Conservation (phyloP, 129 eudicot species). For the Cynara cardunculus region DNA sequence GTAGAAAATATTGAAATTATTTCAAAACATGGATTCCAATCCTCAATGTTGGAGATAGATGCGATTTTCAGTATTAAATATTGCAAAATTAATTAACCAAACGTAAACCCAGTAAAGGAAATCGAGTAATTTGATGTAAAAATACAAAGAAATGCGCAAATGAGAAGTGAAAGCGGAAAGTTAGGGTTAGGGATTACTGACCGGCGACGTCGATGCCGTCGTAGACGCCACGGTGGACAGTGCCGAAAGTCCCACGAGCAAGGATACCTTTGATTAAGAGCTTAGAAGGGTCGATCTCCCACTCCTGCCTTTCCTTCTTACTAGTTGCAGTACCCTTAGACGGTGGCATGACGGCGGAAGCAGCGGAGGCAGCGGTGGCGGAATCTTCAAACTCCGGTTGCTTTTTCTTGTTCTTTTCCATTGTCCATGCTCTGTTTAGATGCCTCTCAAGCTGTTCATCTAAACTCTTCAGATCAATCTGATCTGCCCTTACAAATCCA, state of each 20-base stretch:
- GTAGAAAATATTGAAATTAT: background rate
- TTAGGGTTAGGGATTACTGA: conserved; percentile 22
- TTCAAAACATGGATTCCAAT: background rate
- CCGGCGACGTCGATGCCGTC: conserved; percentile 95
- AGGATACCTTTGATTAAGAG: conserved; percentile 64
- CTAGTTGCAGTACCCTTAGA: background rate
- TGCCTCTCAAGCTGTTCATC: conserved; percentile 95
- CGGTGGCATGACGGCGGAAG: conserved; percentile 22
- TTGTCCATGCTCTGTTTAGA: conserved; percentile 58
- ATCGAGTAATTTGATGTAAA: conserved; percentile 1
- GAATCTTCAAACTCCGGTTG: conserved; percentile 35
- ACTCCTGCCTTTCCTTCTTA: conserved; percentile 51
- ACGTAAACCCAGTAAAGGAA: background rate
- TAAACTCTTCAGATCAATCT: conserved; percentile 85
- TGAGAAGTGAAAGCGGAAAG: conserved; percentile 17
- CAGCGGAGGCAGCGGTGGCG: conserved; percentile 29
- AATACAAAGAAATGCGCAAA: background rate
- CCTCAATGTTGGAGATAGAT: background rate
- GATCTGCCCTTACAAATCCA: conserved; percentile 97
- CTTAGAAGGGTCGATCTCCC: conserved; percentile 95
- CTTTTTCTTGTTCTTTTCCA: conserved; percentile 67
- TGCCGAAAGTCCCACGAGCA: conserved; percentile 97
- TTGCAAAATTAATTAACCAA: background rate
- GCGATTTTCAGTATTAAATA: background rate
- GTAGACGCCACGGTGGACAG: conserved; percentile 95